Base-by-base conservation (phyloP, 371 early-diverging fungal genomes). In the Mucor sp. region DNA sequence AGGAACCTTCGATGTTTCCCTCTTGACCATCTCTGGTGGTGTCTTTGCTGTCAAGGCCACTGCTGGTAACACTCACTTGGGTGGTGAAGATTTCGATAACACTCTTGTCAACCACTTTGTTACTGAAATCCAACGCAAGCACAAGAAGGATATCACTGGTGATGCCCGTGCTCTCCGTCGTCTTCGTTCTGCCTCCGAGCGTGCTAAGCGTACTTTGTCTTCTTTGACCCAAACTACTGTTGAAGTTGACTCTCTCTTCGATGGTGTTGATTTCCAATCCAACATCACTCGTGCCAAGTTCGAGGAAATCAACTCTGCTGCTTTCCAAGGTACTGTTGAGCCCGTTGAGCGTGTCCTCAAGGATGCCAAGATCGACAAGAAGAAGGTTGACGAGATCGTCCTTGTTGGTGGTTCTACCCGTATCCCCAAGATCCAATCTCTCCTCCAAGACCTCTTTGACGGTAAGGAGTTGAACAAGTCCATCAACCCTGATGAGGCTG, bases 381-480 rank as follows among this genome's bases (percentile, higher is more conserved):
- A 85, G 74, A 73, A 86, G 63, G 94, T 99, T 72, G 84, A 97
- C 75, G 97, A 98, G 76, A 96, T 99, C 75, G 97, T 99, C 72
- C 87, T 99, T 44, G 99, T 99, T 71, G 99, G 99, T 84, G 99
- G 99, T 76, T 98, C 98, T 76, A 99, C 99, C 69, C 98, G 99
- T 92, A 99, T 99, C 84, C 99, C 99, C 88, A 98, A 97, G 93
- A 94, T 99, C 79, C 97, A 97, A 84, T 91, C 96, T 85, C 90
- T 99, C 71, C 91, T 99, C 70, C 90, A 92, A 27, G 99, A 99
- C 82, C 90, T 90, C 84, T 97, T 97, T 78, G 89, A 93, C 75
- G 94, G 93, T 66, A 93, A 93, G 83, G 87, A 90, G 65, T 82
- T 89, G 67, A 87, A 85, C 88, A 91, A 93, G 87, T 91, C 92